These are phyloP conservation scores for Colletotrichum higginsianum DNA, from an alignment of 2,329 filamentous ascomycete species.

Conservation along the genomic window DNA sequence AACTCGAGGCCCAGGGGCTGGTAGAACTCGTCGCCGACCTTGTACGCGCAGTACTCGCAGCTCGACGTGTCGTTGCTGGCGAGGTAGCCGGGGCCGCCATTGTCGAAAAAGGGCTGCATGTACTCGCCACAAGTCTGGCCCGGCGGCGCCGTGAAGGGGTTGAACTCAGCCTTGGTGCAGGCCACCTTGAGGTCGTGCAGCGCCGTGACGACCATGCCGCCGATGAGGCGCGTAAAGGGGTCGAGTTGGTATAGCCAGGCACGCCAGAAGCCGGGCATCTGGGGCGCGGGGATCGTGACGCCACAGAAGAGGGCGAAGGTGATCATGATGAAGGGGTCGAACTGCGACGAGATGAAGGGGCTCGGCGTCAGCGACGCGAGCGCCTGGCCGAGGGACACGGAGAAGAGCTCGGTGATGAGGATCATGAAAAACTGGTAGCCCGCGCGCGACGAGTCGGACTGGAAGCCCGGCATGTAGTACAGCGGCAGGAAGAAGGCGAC, in stretches of 20 bases:
- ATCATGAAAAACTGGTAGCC: slow-evolving; percentile 92
- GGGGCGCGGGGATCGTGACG: slow-evolving; percentile 83
- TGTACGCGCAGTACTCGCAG: slow-evolving; percentile 88
- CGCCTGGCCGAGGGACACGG: slow-evolving; percentile 83
- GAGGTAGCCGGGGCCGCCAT: slow-evolving; percentile 81
- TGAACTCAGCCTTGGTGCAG: slow-evolving; percentile 75
- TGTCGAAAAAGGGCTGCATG: slow-evolving; percentile 78
- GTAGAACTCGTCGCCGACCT: slow-evolving; percentile 86
- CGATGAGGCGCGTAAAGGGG: slow-evolving; percentile 86
- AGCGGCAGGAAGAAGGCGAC: slow-evolving; percentile 86
- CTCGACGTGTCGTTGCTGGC: slow-evolving; percentile 73
- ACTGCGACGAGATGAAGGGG: slow-evolving; percentile 83
- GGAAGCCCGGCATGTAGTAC: slow-evolving; percentile 88
- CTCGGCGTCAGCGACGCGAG: slow-evolving; percentile 84
- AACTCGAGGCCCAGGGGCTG: slow-evolving; percentile 76
- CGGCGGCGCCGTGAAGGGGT: slow-evolving; percentile 75
- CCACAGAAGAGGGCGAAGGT: slow-evolving; percentile 90
- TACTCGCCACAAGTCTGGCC: slow-evolving; percentile 82
- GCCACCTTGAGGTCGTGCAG: slow-evolving; percentile 75
- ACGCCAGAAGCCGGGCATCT: slow-evolving; percentile 85
- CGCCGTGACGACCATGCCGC: slow-evolving; percentile 84
- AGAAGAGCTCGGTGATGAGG: slow-evolving; percentile 86
- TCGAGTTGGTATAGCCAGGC: slow-evolving; percentile 87
- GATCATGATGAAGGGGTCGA: slow-evolving; percentile 88
- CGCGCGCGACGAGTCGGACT: slow-evolving; percentile 73